A percentile compares a stretch with the other conserved stretches of the same genome.
Conservation (phyloP, 306 rosid species). For the Vigna unguiculata region DNA sequence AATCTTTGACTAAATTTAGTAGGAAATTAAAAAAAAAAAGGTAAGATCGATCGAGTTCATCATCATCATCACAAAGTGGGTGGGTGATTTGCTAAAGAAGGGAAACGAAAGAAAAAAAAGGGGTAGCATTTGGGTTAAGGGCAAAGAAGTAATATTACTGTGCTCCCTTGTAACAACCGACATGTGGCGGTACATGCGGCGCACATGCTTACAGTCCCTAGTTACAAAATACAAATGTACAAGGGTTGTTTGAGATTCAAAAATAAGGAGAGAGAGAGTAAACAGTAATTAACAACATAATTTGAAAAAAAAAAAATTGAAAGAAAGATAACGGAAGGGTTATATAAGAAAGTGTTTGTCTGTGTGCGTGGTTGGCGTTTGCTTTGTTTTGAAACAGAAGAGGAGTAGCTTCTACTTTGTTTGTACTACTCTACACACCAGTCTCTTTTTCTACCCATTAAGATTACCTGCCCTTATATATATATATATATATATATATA, state of each 20-base stretch:
- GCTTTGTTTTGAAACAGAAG: conserved; percentile 56
- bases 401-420: conserved; percentile 63
- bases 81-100: not conserved
- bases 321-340: not conserved
- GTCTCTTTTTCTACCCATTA: conserved; percentile 9
- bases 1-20: conserved; percentile 31
- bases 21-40: no score
- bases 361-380: conserved; percentile 20
- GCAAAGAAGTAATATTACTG: conserved; percentile 18
- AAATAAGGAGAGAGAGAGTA: not conserved
- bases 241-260: conserved; percentile 63
- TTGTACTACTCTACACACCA: conserved; percentile 32
- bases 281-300: not conserved
- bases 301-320: no score
- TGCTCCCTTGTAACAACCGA: conserved; percentile 44
- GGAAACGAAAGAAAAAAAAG: not conserved
- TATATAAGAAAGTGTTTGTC: not conserved
- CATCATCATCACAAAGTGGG: conserved; percentile 13
- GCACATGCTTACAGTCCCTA: conserved; percentile 51
- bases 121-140: conserved; percentile 29
- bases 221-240: not conserved
- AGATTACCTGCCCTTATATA: not conserved
- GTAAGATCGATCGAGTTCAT: not conserved
- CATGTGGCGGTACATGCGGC: conserved; percentile 63
- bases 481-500: no score